Evolutionary conservation across 345 rosid genomes (phyloP).

Genomic region (Atalantia buxifolia): DNA sequence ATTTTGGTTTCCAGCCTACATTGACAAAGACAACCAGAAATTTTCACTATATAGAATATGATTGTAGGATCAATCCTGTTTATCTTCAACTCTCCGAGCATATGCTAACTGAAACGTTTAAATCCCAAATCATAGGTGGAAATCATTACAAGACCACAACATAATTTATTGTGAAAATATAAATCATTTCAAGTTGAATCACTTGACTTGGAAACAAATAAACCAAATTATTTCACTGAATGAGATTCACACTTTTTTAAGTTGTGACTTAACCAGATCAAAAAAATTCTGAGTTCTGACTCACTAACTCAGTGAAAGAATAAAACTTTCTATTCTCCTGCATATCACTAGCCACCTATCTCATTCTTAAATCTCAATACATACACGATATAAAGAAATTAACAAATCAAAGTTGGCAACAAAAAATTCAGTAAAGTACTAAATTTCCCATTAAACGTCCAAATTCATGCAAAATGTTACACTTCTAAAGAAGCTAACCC

Average conservation of each 20-base stretch:
- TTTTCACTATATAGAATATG: not conserved
- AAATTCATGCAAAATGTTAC: not conserved
- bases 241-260: too few species aligned
- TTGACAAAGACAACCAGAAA: not conserved
- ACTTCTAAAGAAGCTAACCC: not conserved
- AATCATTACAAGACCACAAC: not conserved
- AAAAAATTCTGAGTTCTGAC: not conserved
- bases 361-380: not conserved
- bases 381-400: conserved; percentile 7
- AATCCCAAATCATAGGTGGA: not conserved
- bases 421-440: not conserved
- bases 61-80: not conserved
- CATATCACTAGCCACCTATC: not conserved
- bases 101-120: not conserved
- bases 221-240: too few species aligned
- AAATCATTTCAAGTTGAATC: not conserved
- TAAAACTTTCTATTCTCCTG: not conserved
- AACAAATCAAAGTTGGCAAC: conserved; percentile 11
- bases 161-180: not conserved
- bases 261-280: not conserved
- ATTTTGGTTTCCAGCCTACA: not conserved
- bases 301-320: not conserved
- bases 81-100: not conserved
- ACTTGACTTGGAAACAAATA: not conserved
- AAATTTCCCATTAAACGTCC: not conserved